Evolutionary conservation across 2,329 filamentous ascomycete species (phyloP).

Genomic region (Fusarium brachygibbosum): DNA sequence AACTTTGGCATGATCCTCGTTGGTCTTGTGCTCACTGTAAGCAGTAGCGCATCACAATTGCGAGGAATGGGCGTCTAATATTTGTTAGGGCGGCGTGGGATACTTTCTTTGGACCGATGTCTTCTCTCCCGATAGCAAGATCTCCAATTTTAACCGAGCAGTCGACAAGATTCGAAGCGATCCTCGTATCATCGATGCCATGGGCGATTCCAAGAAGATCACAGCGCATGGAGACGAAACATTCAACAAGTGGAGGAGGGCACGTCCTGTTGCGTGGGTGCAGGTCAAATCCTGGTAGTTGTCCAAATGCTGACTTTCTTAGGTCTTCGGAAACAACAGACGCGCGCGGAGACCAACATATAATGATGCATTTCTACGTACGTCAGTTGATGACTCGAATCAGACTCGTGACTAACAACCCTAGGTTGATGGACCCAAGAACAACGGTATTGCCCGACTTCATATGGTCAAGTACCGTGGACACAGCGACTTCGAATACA

Average conservation of each 20-base stretch:
- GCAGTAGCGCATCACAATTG: neutral
- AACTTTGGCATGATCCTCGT: conserved; percentile 84
- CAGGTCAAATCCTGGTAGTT: neutral
- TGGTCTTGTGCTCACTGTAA: conserved; percentile 81
- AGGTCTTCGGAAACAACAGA: conserved; percentile 79
- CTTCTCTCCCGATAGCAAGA: conserved; percentile 87
- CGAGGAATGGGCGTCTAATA: conserved; percentile 12
- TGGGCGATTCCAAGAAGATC: conserved; percentile 83
- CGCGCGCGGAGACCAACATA: conserved; percentile 79
- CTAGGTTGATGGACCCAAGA: conserved; percentile 81
- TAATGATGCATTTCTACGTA: conserved; percentile 88
- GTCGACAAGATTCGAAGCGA: conserved; percentile 84
- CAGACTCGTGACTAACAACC: conserved; percentile 11
- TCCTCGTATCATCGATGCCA: conserved; percentile 75
- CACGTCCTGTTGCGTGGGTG: conserved; percentile 70
- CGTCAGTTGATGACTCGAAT: conserved; percentile 45
- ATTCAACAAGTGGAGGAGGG: conserved; percentile 82
- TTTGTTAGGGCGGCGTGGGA: conserved; percentile 75
- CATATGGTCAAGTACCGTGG: conserved; percentile 80
- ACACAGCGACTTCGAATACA: conserved; percentile 79
- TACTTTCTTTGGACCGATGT: conserved; percentile 86
- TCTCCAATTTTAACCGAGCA: conserved; percentile 87
- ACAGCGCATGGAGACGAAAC: conserved; percentile 85
- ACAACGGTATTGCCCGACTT: conserved; percentile 79
- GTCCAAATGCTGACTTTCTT: conserved; percentile 47